Evolutionary conservation across 2,329 filamentous ascomycete genomes (phyloP).

Genomic region (Penicillium crustosum): DNA sequence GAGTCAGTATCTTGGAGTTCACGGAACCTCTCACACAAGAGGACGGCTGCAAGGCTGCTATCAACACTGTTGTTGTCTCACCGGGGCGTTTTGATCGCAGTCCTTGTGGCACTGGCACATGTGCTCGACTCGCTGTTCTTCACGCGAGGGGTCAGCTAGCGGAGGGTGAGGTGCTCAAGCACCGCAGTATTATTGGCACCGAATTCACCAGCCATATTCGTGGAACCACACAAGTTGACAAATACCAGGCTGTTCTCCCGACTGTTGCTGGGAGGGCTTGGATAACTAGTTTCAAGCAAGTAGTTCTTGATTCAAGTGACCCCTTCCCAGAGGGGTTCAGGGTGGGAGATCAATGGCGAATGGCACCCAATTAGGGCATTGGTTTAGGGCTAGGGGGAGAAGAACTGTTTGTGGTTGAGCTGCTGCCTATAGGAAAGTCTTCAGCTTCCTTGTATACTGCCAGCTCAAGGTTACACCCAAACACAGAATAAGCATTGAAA

Average conservation of each 20-base stretch:
- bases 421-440: not conserved
- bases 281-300: slow-evolving; percentile 49
- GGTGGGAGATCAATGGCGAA: slow-evolving; percentile 34
- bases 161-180: slow-evolving; percentile 39
- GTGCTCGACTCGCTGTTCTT: slow-evolving; percentile 46
- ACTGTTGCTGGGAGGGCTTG: slow-evolving; percentile 48
- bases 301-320: slow-evolving; percentile 47
- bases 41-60: slow-evolving; percentile 29
- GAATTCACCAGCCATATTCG: slow-evolving; percentile 45
- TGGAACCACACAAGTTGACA: slow-evolving; percentile 41
- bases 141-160: slow-evolving; percentile 44
- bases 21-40: slow-evolving; percentile 36
- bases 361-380: slow-evolving; percentile 10
- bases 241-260: slow-evolving; percentile 43
- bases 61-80: slow-evolving; percentile 47
- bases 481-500: not conserved
- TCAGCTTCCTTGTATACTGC: not conserved
- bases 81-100: slow-evolving; percentile 50
- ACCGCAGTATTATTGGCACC: slow-evolving; percentile 47
- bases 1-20: slow-evolving; percentile 44
- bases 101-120: slow-evolving; percentile 50
- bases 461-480: not conserved
- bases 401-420: no score
- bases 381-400: not conserved
- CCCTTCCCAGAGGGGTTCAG: slow-evolving; percentile 47